phyloP scores from a whole-genome alignment of 306 rosid species.

The Vigna radiata region DNA sequence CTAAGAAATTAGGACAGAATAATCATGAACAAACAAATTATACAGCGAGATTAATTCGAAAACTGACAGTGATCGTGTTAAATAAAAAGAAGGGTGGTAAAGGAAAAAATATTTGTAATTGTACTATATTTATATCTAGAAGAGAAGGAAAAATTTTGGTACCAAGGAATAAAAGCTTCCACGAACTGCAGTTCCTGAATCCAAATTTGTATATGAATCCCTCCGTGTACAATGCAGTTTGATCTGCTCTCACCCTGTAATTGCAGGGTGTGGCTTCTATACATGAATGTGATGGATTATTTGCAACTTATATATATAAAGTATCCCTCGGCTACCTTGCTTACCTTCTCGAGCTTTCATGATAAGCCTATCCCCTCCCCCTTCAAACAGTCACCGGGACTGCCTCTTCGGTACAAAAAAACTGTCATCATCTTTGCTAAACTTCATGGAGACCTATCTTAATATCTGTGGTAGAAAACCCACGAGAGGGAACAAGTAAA shows the following conservation, averaged over 20 bases:
- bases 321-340: constrained; percentile 49
- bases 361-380: constrained; percentile 39
- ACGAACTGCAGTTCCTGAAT: constrained; percentile 55
- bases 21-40: constrained; percentile 40
- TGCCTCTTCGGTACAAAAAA: constrained; percentile 50
- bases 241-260: constrained; percentile 70
- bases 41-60: constrained; percentile 11
- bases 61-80: constrained; percentile 30
- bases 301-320: constrained; percentile 53
- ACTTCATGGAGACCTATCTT: constrained; percentile 50
- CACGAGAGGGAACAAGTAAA: constrained; percentile 47
- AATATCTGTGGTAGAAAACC: constrained; percentile 48
- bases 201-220: constrained; percentile 56
- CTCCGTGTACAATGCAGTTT: constrained; percentile 60
- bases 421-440: constrained; percentile 46
- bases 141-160: constrained; percentile 40
- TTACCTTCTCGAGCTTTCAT: constrained; percentile 50
- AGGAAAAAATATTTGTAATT: constrained; percentile 27
- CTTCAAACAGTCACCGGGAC: constrained; percentile 48
- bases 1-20: constrained; percentile 26
- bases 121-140: constrained; percentile 28
- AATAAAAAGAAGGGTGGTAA: constrained; percentile 9
- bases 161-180: constrained; percentile 53
- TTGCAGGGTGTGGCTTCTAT: constrained; percentile 89
- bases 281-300: constrained; percentile 80